phyloP scores from a whole-genome alignment of 768 basidiomycete species.

The Suillus plorans region DNA sequence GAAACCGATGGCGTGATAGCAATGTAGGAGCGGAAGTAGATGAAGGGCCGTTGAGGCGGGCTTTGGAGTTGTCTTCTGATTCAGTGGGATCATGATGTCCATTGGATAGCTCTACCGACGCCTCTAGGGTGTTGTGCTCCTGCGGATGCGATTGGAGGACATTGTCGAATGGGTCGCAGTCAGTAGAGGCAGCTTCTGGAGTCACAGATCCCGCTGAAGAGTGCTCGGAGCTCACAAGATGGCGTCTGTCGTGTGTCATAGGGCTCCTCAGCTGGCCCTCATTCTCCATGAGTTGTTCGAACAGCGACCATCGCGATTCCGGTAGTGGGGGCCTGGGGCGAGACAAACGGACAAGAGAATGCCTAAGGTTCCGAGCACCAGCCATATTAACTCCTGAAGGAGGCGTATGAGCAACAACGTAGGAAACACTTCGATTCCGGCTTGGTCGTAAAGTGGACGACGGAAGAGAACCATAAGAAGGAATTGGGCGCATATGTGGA shows the following conservation, averaged over 20 bases:
- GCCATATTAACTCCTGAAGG: slow-evolving; percentile 15
- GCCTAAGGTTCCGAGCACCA: slow-evolving; percentile 16
- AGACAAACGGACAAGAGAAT: slow-evolving; percentile 11
- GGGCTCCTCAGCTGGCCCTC: slow-evolving; percentile 42
- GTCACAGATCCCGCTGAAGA: slow-evolving; percentile 10
- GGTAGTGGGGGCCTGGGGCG: slow-evolving; percentile 18
- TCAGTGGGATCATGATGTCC: background rate
- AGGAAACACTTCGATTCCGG: slow-evolving; percentile 8
- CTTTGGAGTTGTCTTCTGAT: slow-evolving; percentile 13
- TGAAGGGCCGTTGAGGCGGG: slow-evolving; percentile 15
- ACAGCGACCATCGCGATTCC: slow-evolving; percentile 59
- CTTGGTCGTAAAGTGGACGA: slow-evolving; percentile 4
- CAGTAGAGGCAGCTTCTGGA: background rate
- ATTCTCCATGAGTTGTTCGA: slow-evolving; percentile 71
- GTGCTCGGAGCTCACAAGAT: slow-evolving; percentile 1
- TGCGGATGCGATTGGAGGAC: background rate
- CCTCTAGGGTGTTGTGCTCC: background rate
- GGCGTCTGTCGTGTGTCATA: slow-evolving; percentile 6
- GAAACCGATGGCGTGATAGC: slow-evolving; percentile 12
- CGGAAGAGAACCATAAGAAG: slow-evolving; percentile 15
- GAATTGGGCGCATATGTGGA: slow-evolving; percentile 14
- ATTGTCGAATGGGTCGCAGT: background rate
- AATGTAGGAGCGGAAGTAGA: slow-evolving; percentile 11
- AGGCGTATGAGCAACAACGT: slow-evolving; percentile 11
- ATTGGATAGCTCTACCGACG: background rate